phyloP scores from a whole-genome alignment of 2,329 filamentous ascomycete genomes.

The Ophiostoma triangulosporum region DNA sequence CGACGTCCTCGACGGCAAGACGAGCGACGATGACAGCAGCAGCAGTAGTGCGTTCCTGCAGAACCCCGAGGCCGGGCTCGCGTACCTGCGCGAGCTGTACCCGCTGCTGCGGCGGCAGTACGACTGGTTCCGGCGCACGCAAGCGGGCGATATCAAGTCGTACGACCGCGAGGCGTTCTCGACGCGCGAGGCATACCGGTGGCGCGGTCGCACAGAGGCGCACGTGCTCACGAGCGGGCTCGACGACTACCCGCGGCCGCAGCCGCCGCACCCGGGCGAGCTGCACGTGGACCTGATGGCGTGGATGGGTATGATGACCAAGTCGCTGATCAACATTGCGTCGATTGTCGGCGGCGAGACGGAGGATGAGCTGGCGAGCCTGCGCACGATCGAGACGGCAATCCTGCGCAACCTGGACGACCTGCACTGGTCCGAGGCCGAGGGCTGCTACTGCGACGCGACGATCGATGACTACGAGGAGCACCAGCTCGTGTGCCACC shows the following conservation, averaged over 20 bases:
- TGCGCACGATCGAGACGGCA: conserved; percentile 56
- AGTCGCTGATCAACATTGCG: conserved; percentile 70
- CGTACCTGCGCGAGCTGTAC: conserved; percentile 66
- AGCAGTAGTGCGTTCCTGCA: conserved; percentile 51
- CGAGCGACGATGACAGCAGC: conserved; percentile 26
- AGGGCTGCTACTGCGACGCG: conserved; percentile 81
- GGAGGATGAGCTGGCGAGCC: conserved; percentile 54
- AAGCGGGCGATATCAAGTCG: conserved; percentile 75
- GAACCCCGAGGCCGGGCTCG: conserved; percentile 51
- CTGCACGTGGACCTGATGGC: conserved; percentile 88
- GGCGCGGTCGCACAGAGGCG: conserved; percentile 75
- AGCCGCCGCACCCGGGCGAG: conserved; percentile 90
- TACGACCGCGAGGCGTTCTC: conserved; percentile 87
- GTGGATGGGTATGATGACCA: conserved; percentile 95
- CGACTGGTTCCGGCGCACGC: conserved; percentile 88
- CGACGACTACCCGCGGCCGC: conserved; percentile 88
- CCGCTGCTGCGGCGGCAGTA: conserved; percentile 82
- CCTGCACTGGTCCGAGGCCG: conserved; percentile 76
- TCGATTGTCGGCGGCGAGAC: conserved; percentile 51
- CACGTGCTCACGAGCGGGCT: conserved; percentile 89
- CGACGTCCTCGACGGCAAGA: conserved; percentile 33
- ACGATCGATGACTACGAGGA: conserved; percentile 95
- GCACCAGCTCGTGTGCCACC: conserved; percentile 79
- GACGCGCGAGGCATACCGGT: conserved; percentile 83
- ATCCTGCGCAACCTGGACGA: conserved; percentile 81